Conservation (phyloP, 257 asterid species). For the Euphrasia confusa region DNA sequence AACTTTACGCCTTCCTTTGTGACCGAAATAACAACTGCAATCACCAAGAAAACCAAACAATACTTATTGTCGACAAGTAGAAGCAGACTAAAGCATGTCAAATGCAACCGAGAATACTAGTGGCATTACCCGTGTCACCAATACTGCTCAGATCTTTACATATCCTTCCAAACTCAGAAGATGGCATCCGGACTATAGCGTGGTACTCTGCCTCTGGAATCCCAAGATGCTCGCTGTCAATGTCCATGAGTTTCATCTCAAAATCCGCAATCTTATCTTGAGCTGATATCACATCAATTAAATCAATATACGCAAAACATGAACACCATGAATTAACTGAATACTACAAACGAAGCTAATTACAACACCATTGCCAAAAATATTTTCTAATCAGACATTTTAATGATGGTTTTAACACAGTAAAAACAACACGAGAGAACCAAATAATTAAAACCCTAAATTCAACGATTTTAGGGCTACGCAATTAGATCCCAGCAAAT, state of each 20-base stretch:
- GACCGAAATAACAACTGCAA: slow-evolving; percentile 83
- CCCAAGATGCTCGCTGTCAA: slow-evolving; percentile 64
- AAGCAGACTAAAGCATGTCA: neutral
- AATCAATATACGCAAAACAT: neutral
- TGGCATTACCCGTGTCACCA: slow-evolving; percentile 50
- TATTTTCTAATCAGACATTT: too few relatives aligned
- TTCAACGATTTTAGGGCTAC: too few relatives aligned
- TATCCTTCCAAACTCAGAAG: slow-evolving; percentile 52
- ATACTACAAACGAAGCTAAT: too few relatives aligned
- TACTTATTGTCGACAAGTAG: neutral
- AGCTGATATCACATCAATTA: slow-evolving; percentile 24
- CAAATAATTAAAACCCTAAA: too few relatives aligned
- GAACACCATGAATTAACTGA: too few relatives aligned
- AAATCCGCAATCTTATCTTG: slow-evolving; percentile 66
- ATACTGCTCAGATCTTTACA: slow-evolving; percentile 61
- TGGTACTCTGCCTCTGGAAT: slow-evolving; percentile 67
- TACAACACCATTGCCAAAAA: too few relatives aligned
- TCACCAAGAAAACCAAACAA: neutral
- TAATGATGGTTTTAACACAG: too few relatives aligned
- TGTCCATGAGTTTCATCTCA: slow-evolving; percentile 67
- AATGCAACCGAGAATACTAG: neutral
- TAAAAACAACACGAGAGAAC: too few relatives aligned
- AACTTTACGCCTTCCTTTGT: slow-evolving; percentile 95
- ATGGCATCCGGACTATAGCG: slow-evolving; percentile 63
- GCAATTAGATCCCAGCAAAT: too few relatives aligned